A percentile compares a stretch with the other conserved stretches of the same genome.
Conservation (phyloP, 2,329 filamentous ascomycete genomes). For the Penicillium sp. region DNA sequence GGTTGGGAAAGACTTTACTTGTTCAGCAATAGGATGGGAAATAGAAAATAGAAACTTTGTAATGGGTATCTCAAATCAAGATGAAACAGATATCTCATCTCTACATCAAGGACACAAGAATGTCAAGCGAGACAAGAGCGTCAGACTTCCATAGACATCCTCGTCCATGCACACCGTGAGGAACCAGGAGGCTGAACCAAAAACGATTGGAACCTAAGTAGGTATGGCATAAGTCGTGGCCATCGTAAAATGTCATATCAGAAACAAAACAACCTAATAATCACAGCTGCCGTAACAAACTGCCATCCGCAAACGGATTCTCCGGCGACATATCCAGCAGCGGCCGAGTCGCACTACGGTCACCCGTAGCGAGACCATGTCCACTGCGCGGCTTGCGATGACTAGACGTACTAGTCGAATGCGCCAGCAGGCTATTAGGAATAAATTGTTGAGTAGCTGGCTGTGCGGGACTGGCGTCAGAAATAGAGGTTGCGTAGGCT, state of each 20-base stretch:
- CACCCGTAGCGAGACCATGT: conserved; percentile 41
- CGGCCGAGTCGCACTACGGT: conserved; percentile 39
- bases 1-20: too few species aligned
- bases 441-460: conserved; percentile 31
- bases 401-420: conserved; percentile 18
- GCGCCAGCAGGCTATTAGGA: conserved; percentile 39
- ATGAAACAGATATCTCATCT: background rate
- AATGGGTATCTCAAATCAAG: conserved; percentile 6
- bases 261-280: background rate
- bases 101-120: background rate
- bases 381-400: conserved; percentile 28
- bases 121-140: background rate
- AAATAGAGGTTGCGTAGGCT: conserved; percentile 9
- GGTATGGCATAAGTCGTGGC: background rate
- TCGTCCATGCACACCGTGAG: background rate
- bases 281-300: conserved; percentile 39
- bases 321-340: conserved; percentile 43
- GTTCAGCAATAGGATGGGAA: too few species aligned
- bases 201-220: too few species aligned
- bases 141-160: too few species aligned
- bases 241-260: background rate
- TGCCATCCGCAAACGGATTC: conserved; percentile 46
- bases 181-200: background rate
- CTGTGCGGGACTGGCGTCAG: conserved; percentile 8
- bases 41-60: background rate